phyloP scores from a whole-genome alignment of 768 basidiomycete genomes.

The Lactarius trivialis region DNA sequence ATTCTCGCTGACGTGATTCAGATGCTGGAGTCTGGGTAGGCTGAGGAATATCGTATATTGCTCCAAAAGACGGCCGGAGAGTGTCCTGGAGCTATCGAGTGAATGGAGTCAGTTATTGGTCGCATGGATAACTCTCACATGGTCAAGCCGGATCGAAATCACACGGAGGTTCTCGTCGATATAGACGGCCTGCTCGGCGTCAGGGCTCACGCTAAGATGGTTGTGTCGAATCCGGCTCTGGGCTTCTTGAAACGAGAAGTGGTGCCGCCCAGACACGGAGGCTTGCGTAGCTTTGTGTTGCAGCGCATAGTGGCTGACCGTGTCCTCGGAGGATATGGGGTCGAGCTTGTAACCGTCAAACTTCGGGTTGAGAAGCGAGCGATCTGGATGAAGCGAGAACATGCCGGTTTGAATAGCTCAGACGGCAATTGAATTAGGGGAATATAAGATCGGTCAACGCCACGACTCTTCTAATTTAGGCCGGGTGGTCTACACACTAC shows the following conservation, averaged over 20 bases:
- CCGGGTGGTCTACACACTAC: background rate
- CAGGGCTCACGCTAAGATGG: constrained; percentile 52
- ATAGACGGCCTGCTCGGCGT: constrained; percentile 50
- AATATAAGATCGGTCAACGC: background rate
- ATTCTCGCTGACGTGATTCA: constrained; percentile 51
- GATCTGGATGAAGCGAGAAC: constrained; percentile 27
- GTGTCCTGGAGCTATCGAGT: constrained; percentile 40
- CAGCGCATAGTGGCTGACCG: constrained; percentile 46
- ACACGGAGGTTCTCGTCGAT: constrained; percentile 60
- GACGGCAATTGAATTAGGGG: background rate
- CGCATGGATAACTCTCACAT: constrained; percentile 40
- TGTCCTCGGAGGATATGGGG: constrained; percentile 50
- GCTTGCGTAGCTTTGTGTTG: constrained; percentile 42
- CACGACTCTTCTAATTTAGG: background rate
- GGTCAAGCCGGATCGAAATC: constrained; percentile 48
- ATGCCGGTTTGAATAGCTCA: background rate
- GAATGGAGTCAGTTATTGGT: constrained; percentile 7
- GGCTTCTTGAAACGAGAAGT: constrained; percentile 73
- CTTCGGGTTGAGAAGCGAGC: constrained; percentile 64
- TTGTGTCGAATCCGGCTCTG: constrained; percentile 82
- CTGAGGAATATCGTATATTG: constrained; percentile 54
- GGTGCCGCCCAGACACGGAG: constrained; percentile 51
- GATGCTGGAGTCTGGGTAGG: constrained; percentile 39
- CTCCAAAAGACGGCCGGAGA: constrained; percentile 44
- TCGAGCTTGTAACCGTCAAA: constrained; percentile 82